Conservation (phyloP, 768 basidiomycete genomes). For the Mycena rebaudengoi region DNA sequence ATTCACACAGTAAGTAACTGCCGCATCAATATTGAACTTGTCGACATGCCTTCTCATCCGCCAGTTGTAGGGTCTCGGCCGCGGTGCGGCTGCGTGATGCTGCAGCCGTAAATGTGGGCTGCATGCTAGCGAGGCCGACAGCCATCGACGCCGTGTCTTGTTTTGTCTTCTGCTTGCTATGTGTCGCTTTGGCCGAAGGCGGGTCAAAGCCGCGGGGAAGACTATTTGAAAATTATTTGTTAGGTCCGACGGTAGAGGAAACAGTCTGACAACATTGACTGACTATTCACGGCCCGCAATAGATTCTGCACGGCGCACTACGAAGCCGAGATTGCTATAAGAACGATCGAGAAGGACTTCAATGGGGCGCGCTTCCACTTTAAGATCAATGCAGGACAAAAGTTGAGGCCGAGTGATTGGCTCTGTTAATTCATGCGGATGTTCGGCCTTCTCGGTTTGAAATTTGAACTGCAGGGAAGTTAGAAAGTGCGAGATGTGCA, state of each 20-base stretch:
- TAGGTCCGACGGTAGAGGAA: too few species aligned
- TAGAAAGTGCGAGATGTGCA: too few species aligned
- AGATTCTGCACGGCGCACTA: neutral
- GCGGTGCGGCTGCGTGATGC: neutral
- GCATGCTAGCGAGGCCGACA: neutral
- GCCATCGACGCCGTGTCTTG: neutral
- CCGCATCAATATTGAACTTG: neutral
- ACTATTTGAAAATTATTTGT: neutral
- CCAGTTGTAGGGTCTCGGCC: too few species aligned
- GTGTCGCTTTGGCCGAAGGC: neutral
- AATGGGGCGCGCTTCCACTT: neutral
- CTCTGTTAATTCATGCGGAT: neutral
- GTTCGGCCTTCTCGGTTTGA: neutral
- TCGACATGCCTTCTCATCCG: neutral
- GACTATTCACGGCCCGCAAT: conserved; percentile 6
- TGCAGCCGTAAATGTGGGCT: neutral
- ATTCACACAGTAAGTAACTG: neutral
- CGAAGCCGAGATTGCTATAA: conserved; percentile 11
- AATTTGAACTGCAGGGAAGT: conserved; percentile 1
- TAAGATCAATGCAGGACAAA: conserved; percentile 2
- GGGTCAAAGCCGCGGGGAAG: conserved; percentile 6
- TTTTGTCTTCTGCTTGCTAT: neutral
- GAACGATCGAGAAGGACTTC: conserved; percentile 4
- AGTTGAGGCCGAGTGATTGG: conserved; percentile 1
- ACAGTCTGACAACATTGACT: too few species aligned